Evolutionary conservation across 192 early-diverging fungal species (phyloP).

Genomic region (Rhizophagus prolifer): DNA sequence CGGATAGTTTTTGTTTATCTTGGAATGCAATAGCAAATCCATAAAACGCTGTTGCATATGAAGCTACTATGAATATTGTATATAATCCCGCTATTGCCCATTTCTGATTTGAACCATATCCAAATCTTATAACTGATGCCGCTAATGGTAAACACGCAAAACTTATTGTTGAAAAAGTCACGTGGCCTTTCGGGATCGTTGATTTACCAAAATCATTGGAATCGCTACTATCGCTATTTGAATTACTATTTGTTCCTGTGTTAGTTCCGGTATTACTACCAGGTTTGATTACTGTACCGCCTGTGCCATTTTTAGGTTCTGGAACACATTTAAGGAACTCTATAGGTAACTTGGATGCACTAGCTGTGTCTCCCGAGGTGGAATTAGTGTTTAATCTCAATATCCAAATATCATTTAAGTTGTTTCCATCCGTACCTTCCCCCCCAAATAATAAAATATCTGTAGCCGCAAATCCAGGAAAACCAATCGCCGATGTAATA

Average conservation of each 20-base stretch:
- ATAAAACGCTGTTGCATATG: not conserved
- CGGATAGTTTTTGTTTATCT: not conserved
- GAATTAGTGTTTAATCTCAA: not conserved
- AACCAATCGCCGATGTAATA: not conserved
- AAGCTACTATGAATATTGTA: not conserved
- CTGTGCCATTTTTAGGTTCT: not conserved
- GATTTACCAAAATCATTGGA: not conserved
- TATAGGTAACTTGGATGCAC: not conserved
- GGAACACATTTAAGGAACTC: conserved; percentile 7
- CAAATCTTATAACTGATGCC: conserved; percentile 15
- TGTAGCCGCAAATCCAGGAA: not conserved
- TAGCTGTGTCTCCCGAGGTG: not conserved
- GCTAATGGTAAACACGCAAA: conserved; percentile 2
- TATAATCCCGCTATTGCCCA: not conserved
- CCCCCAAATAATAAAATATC: conserved; percentile 22
- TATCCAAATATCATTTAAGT: conserved; percentile 13
- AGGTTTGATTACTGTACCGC: not conserved
- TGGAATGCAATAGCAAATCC: not conserved
- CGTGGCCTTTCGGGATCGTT: not conserved
- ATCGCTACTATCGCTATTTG: not conserved
- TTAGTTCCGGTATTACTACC: not conserved
- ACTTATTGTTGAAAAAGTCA: not conserved
- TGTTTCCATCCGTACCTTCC: not conserved
- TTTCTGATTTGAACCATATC: not conserved
- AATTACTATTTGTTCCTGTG: not conserved